Evolutionary conservation across 345 rosid species (phyloP).

Genomic region (Gossypium mustelinum): DNA sequence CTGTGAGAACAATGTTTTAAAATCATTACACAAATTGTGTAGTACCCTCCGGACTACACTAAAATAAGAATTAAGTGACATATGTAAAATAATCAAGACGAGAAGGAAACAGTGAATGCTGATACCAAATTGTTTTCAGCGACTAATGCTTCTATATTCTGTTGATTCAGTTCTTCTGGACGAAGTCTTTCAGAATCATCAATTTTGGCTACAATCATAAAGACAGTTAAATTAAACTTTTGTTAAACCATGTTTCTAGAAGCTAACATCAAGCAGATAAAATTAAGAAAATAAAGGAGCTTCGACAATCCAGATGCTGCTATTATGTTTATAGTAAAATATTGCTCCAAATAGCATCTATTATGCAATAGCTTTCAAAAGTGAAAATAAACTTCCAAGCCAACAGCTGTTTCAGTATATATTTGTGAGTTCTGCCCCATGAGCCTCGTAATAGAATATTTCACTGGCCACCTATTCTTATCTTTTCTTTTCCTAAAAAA

Average conservation of each 20-base stretch:
- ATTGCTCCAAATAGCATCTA: neutral
- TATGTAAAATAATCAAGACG: neutral
- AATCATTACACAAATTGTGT: neutral
- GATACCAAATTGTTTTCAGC: conserved; percentile 94
- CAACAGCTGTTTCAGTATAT: neutral
- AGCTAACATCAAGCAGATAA: neutral
- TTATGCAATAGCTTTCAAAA: neutral
- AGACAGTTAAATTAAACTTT: conserved; percentile 9
- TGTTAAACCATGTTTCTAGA: neutral
- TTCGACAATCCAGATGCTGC: neutral
- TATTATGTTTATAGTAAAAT: neutral
- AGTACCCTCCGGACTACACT: neutral
- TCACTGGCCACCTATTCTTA: neutral
- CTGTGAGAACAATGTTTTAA: neutral
- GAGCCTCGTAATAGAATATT: neutral
- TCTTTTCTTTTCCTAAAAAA: neutral
- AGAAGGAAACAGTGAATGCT: neutral
- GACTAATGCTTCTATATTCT: conserved; percentile 91
- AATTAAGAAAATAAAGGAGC: neutral
- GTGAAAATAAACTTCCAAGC: neutral
- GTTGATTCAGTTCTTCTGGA: conserved; percentile 96
- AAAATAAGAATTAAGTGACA: neutral
- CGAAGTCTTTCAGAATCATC: conserved; percentile 86
- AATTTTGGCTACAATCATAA: conserved; percentile 49
- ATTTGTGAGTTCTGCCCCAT: too few relatives aligned